Conservation (phyloP, 257 asterid species). For the Solanum commersonii region DNA sequence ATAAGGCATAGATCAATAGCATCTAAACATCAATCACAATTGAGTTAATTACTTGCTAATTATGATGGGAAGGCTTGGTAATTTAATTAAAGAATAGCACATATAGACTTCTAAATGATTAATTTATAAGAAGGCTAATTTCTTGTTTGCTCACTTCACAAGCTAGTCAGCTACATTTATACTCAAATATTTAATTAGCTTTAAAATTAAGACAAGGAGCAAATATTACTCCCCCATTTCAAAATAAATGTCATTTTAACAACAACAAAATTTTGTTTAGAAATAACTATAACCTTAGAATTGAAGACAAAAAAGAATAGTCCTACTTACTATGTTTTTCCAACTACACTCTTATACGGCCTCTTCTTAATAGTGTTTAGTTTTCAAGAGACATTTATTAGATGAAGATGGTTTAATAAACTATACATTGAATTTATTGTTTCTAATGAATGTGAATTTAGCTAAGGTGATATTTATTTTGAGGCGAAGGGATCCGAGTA, state of each 20-base stretch:
- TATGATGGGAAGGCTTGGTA: background rate
- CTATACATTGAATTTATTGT: too few relatives aligned
- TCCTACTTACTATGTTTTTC: too few relatives aligned
- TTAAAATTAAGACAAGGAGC: background rate
- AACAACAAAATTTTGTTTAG: too few relatives aligned
- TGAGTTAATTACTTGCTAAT: background rate
- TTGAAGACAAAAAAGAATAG: too few relatives aligned
- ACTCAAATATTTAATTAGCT: background rate
- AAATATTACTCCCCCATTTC: background rate
- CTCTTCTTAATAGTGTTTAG: background rate
- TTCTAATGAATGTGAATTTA: background rate
- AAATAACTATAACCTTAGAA: background rate
- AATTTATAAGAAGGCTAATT: too few relatives aligned
- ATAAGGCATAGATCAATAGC: background rate
- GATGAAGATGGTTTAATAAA: too few relatives aligned
- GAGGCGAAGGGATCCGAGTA: background rate
- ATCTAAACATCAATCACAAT: background rate
- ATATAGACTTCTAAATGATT: background rate
- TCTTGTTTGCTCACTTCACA: background rate
- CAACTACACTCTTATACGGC: background rate
- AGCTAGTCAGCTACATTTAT: background rate
- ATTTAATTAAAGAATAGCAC: background rate
- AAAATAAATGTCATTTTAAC: too few relatives aligned
- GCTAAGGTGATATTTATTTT: background rate
- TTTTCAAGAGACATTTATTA: too few relatives aligned